These are phyloP conservation scores for Gastrolobium bilobum DNA, from an alignment of 306 rosid genomes.

Conservation along the genomic window DNA sequence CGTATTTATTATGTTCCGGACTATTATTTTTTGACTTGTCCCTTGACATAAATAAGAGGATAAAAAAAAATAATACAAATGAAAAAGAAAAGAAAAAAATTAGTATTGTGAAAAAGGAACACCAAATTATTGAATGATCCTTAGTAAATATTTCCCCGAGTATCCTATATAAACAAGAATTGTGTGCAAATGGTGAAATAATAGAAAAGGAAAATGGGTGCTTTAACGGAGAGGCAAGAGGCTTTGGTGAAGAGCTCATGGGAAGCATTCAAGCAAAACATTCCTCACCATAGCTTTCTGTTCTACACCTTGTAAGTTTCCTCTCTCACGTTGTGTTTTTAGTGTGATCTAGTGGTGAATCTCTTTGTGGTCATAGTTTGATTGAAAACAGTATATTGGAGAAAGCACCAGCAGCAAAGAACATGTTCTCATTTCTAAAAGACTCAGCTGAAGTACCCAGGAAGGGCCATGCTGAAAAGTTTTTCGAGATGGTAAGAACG, in stretches of 20 bases:
- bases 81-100: too few species aligned
- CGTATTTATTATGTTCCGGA: too few species aligned
- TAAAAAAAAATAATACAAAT: too few species aligned
- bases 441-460: slow-evolving; percentile 23
- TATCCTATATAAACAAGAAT: slow-evolving; percentile 6
- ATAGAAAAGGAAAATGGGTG: slow-evolving; percentile 13
- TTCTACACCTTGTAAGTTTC: slow-evolving; percentile 48
- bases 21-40: too few species aligned
- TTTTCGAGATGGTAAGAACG: slow-evolving; percentile 46
- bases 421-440: slow-evolving; percentile 46
- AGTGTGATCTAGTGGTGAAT: too few species aligned
- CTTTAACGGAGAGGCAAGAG: slow-evolving; percentile 36
- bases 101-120: too few species aligned
- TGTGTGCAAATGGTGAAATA: not conserved
- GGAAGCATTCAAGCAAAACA: slow-evolving; percentile 37
- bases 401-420: slow-evolving; percentile 45
- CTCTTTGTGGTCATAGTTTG: too few species aligned
- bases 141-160: too few species aligned
- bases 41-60: too few species aligned
- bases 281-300: slow-evolving; percentile 36
- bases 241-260: slow-evolving; percentile 42
- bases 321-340: not conserved
- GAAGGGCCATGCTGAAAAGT: slow-evolving; percentile 41
- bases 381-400: slow-evolving; percentile 44
- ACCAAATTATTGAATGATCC: too few species aligned